Base-by-base conservation (phyloP, 495 filamentous ascomycete genomes). In the Thermothielavioides terrestris region DNA sequence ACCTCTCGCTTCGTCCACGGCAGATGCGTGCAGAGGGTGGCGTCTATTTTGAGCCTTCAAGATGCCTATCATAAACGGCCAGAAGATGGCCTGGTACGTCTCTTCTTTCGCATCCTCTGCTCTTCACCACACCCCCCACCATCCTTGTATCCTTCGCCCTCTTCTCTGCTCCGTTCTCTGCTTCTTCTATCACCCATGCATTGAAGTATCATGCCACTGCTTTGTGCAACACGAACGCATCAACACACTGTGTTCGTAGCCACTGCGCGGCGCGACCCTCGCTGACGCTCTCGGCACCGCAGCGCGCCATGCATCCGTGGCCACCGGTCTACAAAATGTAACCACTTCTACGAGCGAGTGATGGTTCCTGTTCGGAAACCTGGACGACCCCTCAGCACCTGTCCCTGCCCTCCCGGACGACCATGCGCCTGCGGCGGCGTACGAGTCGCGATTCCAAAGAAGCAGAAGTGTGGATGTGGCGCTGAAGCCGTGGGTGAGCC, bases 221-320 rank as follows among this genome's bases (percentile, higher is more conserved):
- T 12, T 3, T 22, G 21, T 20, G 9, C 6, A 2, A 3, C 14
- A 21, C 8, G 25, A 20, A 22, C 18, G 1, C 4, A 10, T 6
- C 15, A 22, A 5, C 22, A 15, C 12, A 3, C 6, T 2, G 21
- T 6, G 22, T 34, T 12, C n/a, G 14, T 2, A 9, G 15, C 10
- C 47, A 28, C 22, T 7, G 17, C 12, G 7, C 35, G 12, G 17
- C 12, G 7, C 35, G 2, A 17, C 26, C 4, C 15, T 47, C 10
- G 58, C 64, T 67, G 44, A 68, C 60, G 35, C 17, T 41, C 31
- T 42, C 15, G 8, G 32, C 18, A 48, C 25, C 42, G 43, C 60
- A 92, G 87, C 61, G 82, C 84, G 71, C 83, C 85, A 60, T 94
- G 88, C 57, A 87, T 91, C 55, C 84, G 85, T 45, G 88, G 88